Evolutionary conservation across 2,329 filamentous ascomycete genomes (phyloP), one percentile per base, ranked within the genome.

Genomic region (Ustulina deusta): DNA sequence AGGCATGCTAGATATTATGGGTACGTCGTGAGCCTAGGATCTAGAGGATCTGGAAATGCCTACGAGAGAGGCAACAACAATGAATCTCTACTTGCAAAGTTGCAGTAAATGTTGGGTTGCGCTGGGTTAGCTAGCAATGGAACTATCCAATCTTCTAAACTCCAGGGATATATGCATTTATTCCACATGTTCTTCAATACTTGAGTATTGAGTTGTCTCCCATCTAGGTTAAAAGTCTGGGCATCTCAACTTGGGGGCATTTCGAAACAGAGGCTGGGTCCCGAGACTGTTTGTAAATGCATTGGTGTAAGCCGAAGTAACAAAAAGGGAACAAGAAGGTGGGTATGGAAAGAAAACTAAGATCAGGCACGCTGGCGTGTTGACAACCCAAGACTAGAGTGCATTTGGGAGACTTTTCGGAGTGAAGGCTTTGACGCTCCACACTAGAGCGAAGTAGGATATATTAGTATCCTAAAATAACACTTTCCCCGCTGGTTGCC

Each of bases 401-500:
- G n/a, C 20, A 20, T 15, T 38, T 25, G 17, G 27, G 3, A 36
- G 51, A 22, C 29, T 13, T 38, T 27, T 54, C 32, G 25, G 42
- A 9, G n/a, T 20, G 5, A 27, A n/a, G 20, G 36, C 4, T 38
- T 56, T 15, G 22, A 42, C 20, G 52, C 11, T 27, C n/a, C n/a
- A n/a, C n/a, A n/a, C 52, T 56, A 56, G 36, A 29, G 22, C 36
- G 25, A 42, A 40, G 20, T 15, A 15, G 51, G n/a, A 36, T 7
- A 27, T 5, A 20, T 22, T 4, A n/a, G 32, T 17, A 48, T 44
- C 13, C 63, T 5, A 65, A 65, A 61, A 49, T 46, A 62, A 38
- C 52, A 34, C 20, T 34, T 34, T 42, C 15, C 27, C 59, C 32
- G 40, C 17, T 51, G 34, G 48, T 32, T 38, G 61, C 61, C 40